These are phyloP conservation scores for Venturia nashicola DNA, from an alignment of 2,329 filamentous ascomycete genomes.

Conservation along the genomic window DNA sequence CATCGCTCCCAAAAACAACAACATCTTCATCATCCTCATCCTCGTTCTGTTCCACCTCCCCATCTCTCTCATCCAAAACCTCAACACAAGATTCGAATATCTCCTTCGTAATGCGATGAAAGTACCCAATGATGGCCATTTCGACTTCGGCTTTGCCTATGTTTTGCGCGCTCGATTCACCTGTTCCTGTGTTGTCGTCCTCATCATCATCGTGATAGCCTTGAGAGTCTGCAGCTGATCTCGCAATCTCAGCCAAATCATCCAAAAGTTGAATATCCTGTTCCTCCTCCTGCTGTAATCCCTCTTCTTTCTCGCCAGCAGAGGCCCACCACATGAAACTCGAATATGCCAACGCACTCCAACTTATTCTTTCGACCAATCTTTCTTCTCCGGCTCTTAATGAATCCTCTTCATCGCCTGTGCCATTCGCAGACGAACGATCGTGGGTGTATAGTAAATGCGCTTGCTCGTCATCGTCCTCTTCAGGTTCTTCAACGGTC, in stretches of 20 bases:
- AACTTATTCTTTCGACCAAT: constrained; percentile 44
- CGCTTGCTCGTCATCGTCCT: constrained; percentile 14
- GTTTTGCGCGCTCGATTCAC: background rate
- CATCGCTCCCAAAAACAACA: constrained; percentile 50
- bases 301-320: constrained; percentile 57
- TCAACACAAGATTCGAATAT: constrained; percentile 51
- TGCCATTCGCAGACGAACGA: constrained; percentile 14
- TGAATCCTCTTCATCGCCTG: constrained; percentile 15
- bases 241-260: constrained; percentile 24
- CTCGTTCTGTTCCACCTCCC: constrained; percentile 29
- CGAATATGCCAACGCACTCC: constrained; percentile 65
- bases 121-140: constrained; percentile 67
- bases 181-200: constrained; percentile 19
- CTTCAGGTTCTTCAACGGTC: constrained; percentile 7
- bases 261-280: constrained; percentile 33
- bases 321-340: constrained; percentile 88
- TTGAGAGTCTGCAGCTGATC: constrained; percentile 33
- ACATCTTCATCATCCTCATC: constrained; percentile 20
- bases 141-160: constrained; percentile 39
- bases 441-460: constrained; percentile 11
- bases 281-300: constrained; percentile 41
- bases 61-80: constrained; percentile 36
- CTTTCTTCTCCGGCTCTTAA: constrained; percentile 19
- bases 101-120: constrained; percentile 60
- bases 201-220: constrained; percentile 33